A percentile compares a stretch with the other conserved stretches of the same genome.
Evolutionary conservation across 345 rosid genomes (phyloP).

Genomic region (Hirschfeldia incana): DNA sequence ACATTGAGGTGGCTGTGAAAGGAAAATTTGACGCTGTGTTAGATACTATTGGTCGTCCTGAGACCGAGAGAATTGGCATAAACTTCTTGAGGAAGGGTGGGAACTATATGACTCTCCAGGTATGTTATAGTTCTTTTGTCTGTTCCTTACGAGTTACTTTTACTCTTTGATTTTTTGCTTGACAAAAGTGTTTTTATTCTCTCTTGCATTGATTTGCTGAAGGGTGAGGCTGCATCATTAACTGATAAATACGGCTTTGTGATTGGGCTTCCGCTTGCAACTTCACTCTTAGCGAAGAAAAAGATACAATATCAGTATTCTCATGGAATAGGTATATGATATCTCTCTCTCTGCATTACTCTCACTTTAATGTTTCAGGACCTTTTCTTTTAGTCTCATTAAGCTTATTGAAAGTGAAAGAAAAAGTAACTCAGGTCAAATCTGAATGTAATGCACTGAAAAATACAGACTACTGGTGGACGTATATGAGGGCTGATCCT

Average conservation of each 20-base stretch:
- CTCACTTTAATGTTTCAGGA: background rate
- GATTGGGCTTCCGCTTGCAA: constrained; percentile 83
- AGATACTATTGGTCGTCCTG: constrained; percentile 91
- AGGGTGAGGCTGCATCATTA: constrained; percentile 89
- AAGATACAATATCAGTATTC: constrained; percentile 72
- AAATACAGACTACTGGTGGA: constrained; percentile 74
- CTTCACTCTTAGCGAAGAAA: constrained; percentile 70
- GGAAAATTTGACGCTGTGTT: constrained; percentile 90
- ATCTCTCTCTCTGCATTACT: background rate
- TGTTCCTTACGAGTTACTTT: background rate
- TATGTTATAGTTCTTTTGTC: constrained; percentile 13
- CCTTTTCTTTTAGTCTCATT: background rate
- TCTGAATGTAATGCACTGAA: constrained; percentile 15
- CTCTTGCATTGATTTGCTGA: constrained; percentile 19
- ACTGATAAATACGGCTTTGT: constrained; percentile 79
- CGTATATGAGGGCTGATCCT: constrained; percentile 87
- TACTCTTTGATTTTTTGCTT: constrained; percentile 3
- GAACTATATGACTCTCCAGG: constrained; percentile 94
- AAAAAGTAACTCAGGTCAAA: background rate
- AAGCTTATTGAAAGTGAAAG: background rate
- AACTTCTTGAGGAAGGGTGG: constrained; percentile 83
- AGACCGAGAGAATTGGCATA: constrained; percentile 78
- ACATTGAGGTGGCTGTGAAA: constrained; percentile 73
- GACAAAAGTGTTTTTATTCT: background rate
- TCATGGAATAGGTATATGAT: constrained; percentile 75